Evolutionary conservation across 176 grass and related monocot species (phyloP).

Genomic region (Rhynchospora breviuscula): DNA sequence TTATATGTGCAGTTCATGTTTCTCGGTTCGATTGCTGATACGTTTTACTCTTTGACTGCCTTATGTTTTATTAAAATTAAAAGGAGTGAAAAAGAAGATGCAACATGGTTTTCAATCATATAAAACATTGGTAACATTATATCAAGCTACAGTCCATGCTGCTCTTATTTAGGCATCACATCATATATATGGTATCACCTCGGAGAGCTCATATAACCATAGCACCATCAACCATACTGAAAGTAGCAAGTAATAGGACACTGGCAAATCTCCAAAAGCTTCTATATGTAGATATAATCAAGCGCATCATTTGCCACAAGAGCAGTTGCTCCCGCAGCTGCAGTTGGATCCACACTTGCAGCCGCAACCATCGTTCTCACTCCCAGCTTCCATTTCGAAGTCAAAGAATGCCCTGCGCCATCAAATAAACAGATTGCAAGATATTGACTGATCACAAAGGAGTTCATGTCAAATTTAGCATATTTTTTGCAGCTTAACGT

Average conservation of each 20-base stretch:
- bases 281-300: neutral
- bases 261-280: neutral
- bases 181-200: neutral
- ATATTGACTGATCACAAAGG: neutral
- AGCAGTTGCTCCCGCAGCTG: constrained; percentile 52
- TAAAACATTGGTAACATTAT: neutral
- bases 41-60: neutral
- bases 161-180: constrained; percentile 22
- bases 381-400: constrained; percentile 42
- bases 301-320: constrained; percentile 49
- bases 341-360: constrained; percentile 77
- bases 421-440: neutral
- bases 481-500: neutral
- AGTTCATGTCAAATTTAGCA: neutral
- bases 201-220: neutral
- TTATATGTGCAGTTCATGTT: neutral
- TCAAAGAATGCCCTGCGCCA: constrained; percentile 34
- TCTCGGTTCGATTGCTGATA: neutral
- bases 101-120: constrained; percentile 3
- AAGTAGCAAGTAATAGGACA: neutral
- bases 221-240: neutral
- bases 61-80: neutral
- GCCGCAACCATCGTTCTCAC: constrained; percentile 52
- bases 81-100: neutral
- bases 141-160: neutral